Percentiles rank a stretch among this genome's conserved stretches.
These are phyloP conservation scores for Bruguiera sexangula DNA, from an alignment of 345 rosid genomes.

Conservation along the genomic window DNA sequence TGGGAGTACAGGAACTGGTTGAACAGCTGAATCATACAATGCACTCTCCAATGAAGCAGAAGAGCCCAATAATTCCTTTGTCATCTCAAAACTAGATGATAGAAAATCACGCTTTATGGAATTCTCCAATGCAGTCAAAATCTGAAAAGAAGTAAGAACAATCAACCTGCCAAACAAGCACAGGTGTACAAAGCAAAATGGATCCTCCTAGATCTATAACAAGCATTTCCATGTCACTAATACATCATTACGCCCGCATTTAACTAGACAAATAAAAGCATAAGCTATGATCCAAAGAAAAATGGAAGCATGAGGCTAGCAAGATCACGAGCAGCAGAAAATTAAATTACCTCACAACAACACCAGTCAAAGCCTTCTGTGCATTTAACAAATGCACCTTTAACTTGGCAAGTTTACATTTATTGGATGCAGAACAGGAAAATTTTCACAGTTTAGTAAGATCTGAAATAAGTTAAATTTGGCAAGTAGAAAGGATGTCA, in stretches of 20 bases:
- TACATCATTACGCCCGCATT: neutral
- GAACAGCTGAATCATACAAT: slow-evolving; percentile 27
- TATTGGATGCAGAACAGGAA: neutral
- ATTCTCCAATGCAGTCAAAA: slow-evolving; percentile 67
- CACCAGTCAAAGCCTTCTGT: too few species aligned
- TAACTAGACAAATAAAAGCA: neutral
- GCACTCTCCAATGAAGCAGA: slow-evolving; percentile 13
- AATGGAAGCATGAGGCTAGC: too few species aligned
- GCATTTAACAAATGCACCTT: too few species aligned
- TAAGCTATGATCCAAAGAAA: neutral
- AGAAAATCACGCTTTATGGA: slow-evolving; percentile 62
- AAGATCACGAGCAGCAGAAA: too few species aligned
- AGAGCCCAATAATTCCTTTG: slow-evolving; percentile 62
- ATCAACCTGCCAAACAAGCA: slow-evolving; percentile 2
- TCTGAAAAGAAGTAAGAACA: slow-evolving; percentile 40
- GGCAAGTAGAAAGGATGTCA: neutral
- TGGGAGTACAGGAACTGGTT: slow-evolving; percentile 64
- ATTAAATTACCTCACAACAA: too few species aligned
- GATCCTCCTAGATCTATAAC: neutral
- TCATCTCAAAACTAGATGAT: slow-evolving; percentile 56
- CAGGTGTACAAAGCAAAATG: neutral
- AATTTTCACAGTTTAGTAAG: too few species aligned
- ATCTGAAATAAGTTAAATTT: neutral
- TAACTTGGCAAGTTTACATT: too few species aligned
- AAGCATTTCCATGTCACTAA: neutral